Evolutionary conservation across 1,284 basidiomycete species (phyloP).

Genomic region (Schizophyllum amplum): DNA sequence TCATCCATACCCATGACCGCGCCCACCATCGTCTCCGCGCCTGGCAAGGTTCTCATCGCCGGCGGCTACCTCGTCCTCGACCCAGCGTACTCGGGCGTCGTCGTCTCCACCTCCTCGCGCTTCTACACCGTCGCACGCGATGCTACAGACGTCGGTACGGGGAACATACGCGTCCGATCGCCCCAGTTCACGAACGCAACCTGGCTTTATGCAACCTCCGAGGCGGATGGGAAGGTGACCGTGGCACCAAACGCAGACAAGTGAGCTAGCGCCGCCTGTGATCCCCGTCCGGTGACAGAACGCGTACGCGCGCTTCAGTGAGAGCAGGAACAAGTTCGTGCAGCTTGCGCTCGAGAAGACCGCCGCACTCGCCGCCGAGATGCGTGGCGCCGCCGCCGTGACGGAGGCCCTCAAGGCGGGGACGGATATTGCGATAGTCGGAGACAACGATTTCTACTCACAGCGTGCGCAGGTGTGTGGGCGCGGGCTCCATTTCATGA

Average conservation of each 20-base stretch:
- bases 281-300: not conserved
- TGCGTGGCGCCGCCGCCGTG: conserved; percentile 38
- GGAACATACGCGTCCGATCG: conserved; percentile 67
- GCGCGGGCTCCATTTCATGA: not conserved
- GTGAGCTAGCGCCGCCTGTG: conserved; percentile 21
- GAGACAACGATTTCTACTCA: conserved; percentile 98
- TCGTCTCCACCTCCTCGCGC: conserved; percentile 85
- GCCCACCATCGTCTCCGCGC: conserved; percentile 74
- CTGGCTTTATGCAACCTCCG: conserved; percentile 68
- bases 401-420: conserved; percentile 39
- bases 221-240: conserved; percentile 31
- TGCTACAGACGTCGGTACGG: conserved; percentile 13
- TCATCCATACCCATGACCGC: conserved; percentile 25
- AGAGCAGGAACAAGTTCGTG: conserved; percentile 82
- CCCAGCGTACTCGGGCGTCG: conserved; percentile 72
- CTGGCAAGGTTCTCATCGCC: conserved; percentile 92
- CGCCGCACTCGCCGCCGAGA: conserved; percentile 57
- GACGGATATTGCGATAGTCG: conserved; percentile 76
- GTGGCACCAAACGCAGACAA: conserved; percentile 40
- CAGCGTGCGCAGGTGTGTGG: conserved; percentile 72
- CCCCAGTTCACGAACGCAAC: conserved; percentile 82
- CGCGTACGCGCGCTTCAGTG: conserved; percentile 21
- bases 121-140: conserved; percentile 76
- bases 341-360: conserved; percentile 79
- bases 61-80: conserved; percentile 95